These are phyloP conservation scores for Penicillium bialowiezense DNA, from an alignment of 495 filamentous ascomycete species.

Conservation along the genomic window DNA sequence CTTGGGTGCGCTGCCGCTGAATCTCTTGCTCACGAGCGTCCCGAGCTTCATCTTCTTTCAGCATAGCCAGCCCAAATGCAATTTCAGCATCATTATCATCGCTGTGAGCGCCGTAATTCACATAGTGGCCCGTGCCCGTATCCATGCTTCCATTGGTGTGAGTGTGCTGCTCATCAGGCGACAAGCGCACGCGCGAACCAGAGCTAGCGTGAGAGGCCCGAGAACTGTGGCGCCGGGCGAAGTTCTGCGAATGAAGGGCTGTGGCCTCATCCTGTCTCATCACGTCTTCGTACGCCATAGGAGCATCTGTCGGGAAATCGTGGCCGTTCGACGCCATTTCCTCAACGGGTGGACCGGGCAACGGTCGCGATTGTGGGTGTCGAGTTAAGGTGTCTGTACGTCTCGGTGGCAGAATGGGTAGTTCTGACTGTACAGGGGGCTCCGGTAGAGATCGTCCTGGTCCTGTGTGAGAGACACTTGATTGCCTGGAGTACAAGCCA, in stretches of 20 bases:
- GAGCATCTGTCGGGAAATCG: constrained; percentile 5
- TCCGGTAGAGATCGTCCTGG: constrained; percentile 40
- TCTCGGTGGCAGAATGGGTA: constrained; percentile 44
- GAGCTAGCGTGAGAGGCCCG: constrained; percentile 21
- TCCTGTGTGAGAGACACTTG: constrained; percentile 34
- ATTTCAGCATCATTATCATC: constrained; percentile 91
- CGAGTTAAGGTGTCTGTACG: constrained; percentile 53
- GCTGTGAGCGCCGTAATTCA: constrained; percentile 55
- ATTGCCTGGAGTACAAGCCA: constrained; percentile 25
- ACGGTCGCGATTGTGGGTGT: constrained; percentile 58
- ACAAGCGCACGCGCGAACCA: constrained; percentile 21
- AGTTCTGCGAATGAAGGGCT: constrained; percentile 33
- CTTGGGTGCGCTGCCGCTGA: constrained; percentile 23
- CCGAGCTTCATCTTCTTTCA: constrained; percentile 69
- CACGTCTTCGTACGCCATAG: constrained; percentile 39
- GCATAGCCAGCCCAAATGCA: constrained; percentile 76
- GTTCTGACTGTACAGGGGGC: constrained; percentile 40
- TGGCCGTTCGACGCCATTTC: constrained; percentile 24
- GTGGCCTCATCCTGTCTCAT: constrained; percentile 50
- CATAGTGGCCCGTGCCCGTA: constrained; percentile 41
- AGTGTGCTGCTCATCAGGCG: constrained; percentile 44
- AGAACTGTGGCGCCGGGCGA: constrained; percentile 25
- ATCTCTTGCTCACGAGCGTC: constrained; percentile 30
- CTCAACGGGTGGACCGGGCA: constrained; percentile 57
- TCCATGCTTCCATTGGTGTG: constrained; percentile 51